phyloP scores from a whole-genome alignment of 2,329 filamentous ascomycete species.

The Thermoascus crustaceus region DNA sequence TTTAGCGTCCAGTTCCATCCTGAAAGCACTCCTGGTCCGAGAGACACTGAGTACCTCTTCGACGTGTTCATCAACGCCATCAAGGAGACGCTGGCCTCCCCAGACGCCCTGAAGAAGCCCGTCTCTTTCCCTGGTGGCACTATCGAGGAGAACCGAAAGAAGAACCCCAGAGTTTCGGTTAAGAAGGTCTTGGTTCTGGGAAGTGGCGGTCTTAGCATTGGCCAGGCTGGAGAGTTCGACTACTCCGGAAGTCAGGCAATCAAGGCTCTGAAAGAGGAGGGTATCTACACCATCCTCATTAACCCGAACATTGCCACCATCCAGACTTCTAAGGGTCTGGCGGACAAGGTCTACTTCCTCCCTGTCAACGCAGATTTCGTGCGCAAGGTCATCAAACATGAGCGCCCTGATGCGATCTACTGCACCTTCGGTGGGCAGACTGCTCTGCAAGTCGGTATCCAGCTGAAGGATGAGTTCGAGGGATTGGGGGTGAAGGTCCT shows the following conservation, averaged over 20 bases:
- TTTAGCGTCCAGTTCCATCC: conserved; percentile 99
- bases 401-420: conserved; percentile 93
- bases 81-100: conserved; percentile 59
- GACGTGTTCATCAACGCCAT: conserved; percentile 93
- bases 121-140: conserved; percentile 84
- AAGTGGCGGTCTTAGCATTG: conserved; percentile 91
- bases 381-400: conserved; percentile 91
- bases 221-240: conserved; percentile 96
- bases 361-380: conserved; percentile 96
- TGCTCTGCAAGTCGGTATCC: conserved; percentile 90
- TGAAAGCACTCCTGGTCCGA: conserved; percentile 88
- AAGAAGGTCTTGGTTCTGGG: conserved; percentile 95
- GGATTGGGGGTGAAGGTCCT: conserved; percentile 85
- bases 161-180: conserved; percentile 70
- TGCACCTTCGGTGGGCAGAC: conserved; percentile 97
- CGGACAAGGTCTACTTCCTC: conserved; percentile 98
- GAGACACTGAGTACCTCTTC: conserved; percentile 93
- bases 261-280: conserved; percentile 95
- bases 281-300: conserved; percentile 95
- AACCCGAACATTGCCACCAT: conserved; percentile 99
- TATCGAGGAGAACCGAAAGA: conserved; percentile 65
- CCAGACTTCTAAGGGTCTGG: conserved; percentile 93
- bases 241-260: conserved; percentile 98
- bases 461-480: conserved; percentile 96
- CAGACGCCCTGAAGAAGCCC: conserved; percentile 58